Base-by-base conservation (phyloP, 306 rosid genomes). In the Phaseolus lunatus region DNA sequence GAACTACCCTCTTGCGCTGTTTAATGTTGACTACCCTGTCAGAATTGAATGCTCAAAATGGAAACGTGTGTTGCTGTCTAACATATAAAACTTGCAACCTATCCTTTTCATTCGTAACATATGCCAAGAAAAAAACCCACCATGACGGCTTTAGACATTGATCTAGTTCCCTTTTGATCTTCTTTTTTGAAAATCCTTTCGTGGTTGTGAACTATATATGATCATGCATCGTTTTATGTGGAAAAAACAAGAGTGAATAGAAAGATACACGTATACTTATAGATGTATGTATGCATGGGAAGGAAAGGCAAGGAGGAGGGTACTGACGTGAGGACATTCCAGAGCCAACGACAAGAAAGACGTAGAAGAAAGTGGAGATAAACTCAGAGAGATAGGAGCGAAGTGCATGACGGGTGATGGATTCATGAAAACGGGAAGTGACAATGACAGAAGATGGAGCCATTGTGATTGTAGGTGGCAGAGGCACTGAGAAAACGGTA, bases 281-380 rank as follows among this genome's bases (percentile, higher is more conserved):
- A 8, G 9, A 37, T 37, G 43, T 37, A 37, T 37, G 8, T 37
- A 70, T 2, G 41, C n/a, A 66, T 44, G 7, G 33, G 13, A 61
- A 29, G 47, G 10, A 27, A 24, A 27, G 2, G 3, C 13, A 39
- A 39, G 2, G n/a, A n/a, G n/a, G 26, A 45, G n/a, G 41, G 20
- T 18, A 75, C 93, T 86, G 8, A 95, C 97, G 64, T 16, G 97
- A 88, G 27, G 98, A 83, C 93, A 95, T 95, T 76, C 79, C 73
- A 5, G 98, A 82, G 54, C 89, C 97, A 3, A 95, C 78, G 0
- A 89, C 92, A 0, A 85, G 47, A 64, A 92, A 84, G 23, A 92
- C 96, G 69, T 72, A 94, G 88, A 92, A 85, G 90, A 92, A 94
- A 15, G 98, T 94, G 22, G 95, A 92, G 82, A 95, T 86, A 75